Evolutionary conservation across 2,329 filamentous ascomycete species (phyloP).

Genomic region (Plectosphaerella sp.): DNA sequence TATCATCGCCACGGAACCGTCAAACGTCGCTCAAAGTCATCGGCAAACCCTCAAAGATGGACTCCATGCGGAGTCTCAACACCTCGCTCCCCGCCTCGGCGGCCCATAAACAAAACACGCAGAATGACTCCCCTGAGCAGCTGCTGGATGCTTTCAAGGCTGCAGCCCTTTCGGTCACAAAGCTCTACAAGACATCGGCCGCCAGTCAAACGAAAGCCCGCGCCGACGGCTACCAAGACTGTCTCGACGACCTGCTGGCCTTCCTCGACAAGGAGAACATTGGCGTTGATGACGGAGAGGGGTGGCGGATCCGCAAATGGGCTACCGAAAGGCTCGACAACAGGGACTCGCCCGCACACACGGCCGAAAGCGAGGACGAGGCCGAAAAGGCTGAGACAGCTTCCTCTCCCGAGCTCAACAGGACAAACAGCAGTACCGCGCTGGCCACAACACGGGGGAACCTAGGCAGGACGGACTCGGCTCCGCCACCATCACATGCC

Average conservation of each 20-base stretch:
- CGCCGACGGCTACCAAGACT: slow-evolving; percentile 86
- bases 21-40: neutral
- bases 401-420: slow-evolving; percentile 54
- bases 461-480: slow-evolving; percentile 29
- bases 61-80: slow-evolving; percentile 25
- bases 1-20: neutral
- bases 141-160: slow-evolving; percentile 88
- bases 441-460: slow-evolving; percentile 2
- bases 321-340: slow-evolving; percentile 67
- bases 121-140: slow-evolving; percentile 48
- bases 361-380: slow-evolving; percentile 67
- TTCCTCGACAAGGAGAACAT: slow-evolving; percentile 82
- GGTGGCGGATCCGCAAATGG: slow-evolving; percentile 57
- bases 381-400: slow-evolving; percentile 56
- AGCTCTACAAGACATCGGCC: slow-evolving; percentile 89
- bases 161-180: slow-evolving; percentile 89
- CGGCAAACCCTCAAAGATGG: slow-evolving; percentile 16
- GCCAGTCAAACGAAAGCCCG: slow-evolving; percentile 71
- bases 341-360: slow-evolving; percentile 46
- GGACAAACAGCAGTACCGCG: slow-evolving; percentile 30
- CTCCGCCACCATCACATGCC: slow-evolving; percentile 18
- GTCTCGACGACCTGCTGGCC: slow-evolving; percentile 79
- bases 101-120: slow-evolving; percentile 18
- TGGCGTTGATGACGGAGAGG: slow-evolving; percentile 75
- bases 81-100: slow-evolving; percentile 14